phyloP scores from a whole-genome alignment of 495 filamentous ascomycete species.

The Aspergillus conjunctus region DNA sequence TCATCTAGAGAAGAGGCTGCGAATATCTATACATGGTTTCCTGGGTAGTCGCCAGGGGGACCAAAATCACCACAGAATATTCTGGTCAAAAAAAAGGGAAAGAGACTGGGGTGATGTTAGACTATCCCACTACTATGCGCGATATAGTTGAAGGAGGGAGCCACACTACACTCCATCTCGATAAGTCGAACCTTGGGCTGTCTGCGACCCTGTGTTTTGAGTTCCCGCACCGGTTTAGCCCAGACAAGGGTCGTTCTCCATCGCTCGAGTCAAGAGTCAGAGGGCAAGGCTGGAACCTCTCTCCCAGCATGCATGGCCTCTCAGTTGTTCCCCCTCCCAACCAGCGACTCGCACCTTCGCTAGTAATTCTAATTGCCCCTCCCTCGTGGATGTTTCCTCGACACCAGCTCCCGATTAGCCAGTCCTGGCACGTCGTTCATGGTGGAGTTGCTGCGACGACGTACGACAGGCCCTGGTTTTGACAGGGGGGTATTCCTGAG shows the following conservation, averaged over 20 bases:
- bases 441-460: slow-evolving; percentile 31
- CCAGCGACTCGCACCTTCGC: slow-evolving; percentile 26
- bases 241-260: slow-evolving; percentile 12
- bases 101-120: slow-evolving; percentile 20
- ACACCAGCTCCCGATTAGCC: slow-evolving; percentile 24
- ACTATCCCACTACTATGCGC: slow-evolving; percentile 20
- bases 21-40: slow-evolving; percentile 2
- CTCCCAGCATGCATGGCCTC: slow-evolving; percentile 17
- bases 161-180: slow-evolving; percentile 18
- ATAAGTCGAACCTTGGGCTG: slow-evolving; percentile 10
- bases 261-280: slow-evolving; percentile 14
- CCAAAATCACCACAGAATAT: slow-evolving; percentile 3
- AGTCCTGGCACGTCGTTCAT: slow-evolving; percentile 22
- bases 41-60: slow-evolving; percentile 1
- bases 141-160: slow-evolving; percentile 18
- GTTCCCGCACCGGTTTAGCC: slow-evolving; percentile 20
- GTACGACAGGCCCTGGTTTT: slow-evolving; percentile 28
- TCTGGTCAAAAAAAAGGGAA: slow-evolving; percentile 3
- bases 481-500: slow-evolving; percentile 30
- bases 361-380: slow-evolving; percentile 25
- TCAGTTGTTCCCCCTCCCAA: slow-evolving; percentile 19
- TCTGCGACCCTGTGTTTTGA: slow-evolving; percentile 13
- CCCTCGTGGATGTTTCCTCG: slow-evolving; percentile 30
- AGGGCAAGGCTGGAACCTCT: slow-evolving; percentile 24
- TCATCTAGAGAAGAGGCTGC: slow-evolving; percentile 9